Conservation (phyloP, 2,329 filamentous ascomycete genomes). For the Sclerotiophoma versabilis region DNA sequence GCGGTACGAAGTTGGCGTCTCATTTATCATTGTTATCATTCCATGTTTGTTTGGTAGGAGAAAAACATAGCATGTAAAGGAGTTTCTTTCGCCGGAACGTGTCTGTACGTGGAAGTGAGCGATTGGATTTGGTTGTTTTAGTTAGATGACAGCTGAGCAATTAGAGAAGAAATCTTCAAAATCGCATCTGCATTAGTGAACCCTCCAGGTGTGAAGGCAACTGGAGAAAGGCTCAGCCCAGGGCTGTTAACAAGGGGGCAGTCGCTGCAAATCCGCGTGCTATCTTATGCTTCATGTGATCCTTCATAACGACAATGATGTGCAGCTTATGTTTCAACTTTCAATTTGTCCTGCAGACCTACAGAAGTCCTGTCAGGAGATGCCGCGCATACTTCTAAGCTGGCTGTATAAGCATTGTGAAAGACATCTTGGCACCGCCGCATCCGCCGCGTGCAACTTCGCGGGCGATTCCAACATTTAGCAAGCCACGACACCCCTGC, state of each 20-base stretch:
- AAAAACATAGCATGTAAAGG: slow-evolving; percentile 40
- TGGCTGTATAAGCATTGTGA: not conserved
- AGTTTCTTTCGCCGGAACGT: slow-evolving; percentile 27
- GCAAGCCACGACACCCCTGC: slow-evolving; percentile 29
- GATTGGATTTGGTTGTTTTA: slow-evolving; percentile 22
- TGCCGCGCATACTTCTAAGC: no score
- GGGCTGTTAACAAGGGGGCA: no score
- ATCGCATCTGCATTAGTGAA: not conserved
- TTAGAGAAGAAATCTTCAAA: slow-evolving; percentile 26
- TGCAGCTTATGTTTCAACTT: no score
- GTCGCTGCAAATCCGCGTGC: not conserved
- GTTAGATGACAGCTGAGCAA: slow-evolving; percentile 31
- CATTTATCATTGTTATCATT: slow-evolving; percentile 28
- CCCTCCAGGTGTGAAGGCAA: no score
- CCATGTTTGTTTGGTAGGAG: slow-evolving; percentile 33
- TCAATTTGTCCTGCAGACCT: no score
- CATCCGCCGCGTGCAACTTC: slow-evolving; percentile 1
- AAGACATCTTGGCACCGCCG: slow-evolving; percentile 11
- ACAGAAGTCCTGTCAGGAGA: no score
- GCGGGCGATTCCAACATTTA: slow-evolving; percentile 5
- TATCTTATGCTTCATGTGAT: no score
- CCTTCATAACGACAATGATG: no score
- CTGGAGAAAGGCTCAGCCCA: no score
- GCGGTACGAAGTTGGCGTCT: slow-evolving; percentile 32
- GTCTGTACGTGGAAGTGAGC: slow-evolving; percentile 25